phyloP scores from a whole-genome alignment of 2,329 filamentous ascomycete genomes.

The Claviceps digitariae region DNA sequence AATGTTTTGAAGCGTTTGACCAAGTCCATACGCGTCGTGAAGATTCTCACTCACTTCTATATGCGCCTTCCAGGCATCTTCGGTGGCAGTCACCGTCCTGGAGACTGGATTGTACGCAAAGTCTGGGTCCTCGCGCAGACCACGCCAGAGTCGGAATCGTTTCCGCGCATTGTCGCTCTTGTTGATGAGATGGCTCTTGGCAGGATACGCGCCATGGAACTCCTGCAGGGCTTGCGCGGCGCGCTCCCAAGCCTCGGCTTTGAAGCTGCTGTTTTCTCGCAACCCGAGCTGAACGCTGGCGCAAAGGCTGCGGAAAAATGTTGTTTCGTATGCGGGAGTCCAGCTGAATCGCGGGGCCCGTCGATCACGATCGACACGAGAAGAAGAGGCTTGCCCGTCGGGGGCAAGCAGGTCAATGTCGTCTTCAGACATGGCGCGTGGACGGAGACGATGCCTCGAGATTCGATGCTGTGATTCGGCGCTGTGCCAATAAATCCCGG shows the following conservation, averaged over 20 bases:
- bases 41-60: conserved; percentile 33
- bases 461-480: background rate
- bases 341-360: conserved; percentile 44
- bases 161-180: conserved; percentile 51
- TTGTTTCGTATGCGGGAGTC: conserved; percentile 44
- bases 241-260: conserved; percentile 46
- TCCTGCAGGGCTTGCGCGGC: conserved; percentile 40
- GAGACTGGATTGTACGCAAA: conserved; percentile 39
- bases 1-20: background rate
- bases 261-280: conserved; percentile 46
- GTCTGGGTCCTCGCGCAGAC: conserved; percentile 41
- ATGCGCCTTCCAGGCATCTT: conserved; percentile 43
- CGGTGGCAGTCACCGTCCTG: conserved; percentile 38
- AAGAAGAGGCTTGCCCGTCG: conserved; percentile 19
- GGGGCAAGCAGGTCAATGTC: conserved; percentile 23
- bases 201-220: conserved; percentile 41
- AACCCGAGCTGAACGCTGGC: conserved; percentile 44
- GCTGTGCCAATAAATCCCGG: background rate
- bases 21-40: background rate
- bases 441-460: background rate
- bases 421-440: conserved; percentile 24
- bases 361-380: conserved; percentile 25
- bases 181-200: conserved; percentile 49
- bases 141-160: conserved; percentile 48
- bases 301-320: conserved; percentile 47